Conservation (phyloP, 2,329 filamentous ascomycete species). For the Macrophomina pseudophaseolina region DNA sequence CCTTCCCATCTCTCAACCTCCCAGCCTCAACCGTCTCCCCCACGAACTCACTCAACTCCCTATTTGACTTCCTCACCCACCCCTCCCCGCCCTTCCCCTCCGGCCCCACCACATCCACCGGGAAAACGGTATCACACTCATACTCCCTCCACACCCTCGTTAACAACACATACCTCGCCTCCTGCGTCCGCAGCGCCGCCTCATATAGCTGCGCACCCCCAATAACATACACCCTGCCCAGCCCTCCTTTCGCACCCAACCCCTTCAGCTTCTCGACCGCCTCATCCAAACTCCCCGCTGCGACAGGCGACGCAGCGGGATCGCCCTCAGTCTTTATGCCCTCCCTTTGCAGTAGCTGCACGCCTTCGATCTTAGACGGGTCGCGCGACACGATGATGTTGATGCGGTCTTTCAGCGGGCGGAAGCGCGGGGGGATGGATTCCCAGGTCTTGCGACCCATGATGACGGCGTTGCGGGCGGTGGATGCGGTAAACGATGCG, state of each 20-base stretch:
- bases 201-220: slow-evolving; percentile 87
- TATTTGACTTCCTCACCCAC: slow-evolving; percentile 62
- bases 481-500: slow-evolving; percentile 33
- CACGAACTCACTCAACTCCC: slow-evolving; percentile 65
- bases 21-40: slow-evolving; percentile 66
- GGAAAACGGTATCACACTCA: slow-evolving; percentile 78
- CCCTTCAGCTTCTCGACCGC: slow-evolving; percentile 8
- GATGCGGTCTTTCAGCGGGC: slow-evolving; percentile 77
- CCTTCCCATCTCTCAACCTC: slow-evolving; percentile 49
- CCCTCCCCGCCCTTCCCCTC: slow-evolving; percentile 38
- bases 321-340: not conserved
- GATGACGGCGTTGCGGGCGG: slow-evolving; percentile 69
- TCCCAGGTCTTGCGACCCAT: slow-evolving; percentile 99
- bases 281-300: not conserved
- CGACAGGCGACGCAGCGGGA: not conserved
- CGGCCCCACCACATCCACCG: slow-evolving; percentile 58
- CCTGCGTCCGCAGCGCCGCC: slow-evolving; percentile 65
- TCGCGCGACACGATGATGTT: slow-evolving; percentile 79
- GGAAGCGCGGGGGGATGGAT: slow-evolving; percentile 77
- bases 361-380: not conserved
- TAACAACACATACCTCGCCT: slow-evolving; percentile 68
- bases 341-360: not conserved
- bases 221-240: slow-evolving; percentile 79
- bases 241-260: slow-evolving; percentile 30
- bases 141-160: slow-evolving; percentile 72